Evolutionary conservation across 768 basidiomycete genomes (phyloP).

Genomic region (Heimioporus sp.): DNA sequence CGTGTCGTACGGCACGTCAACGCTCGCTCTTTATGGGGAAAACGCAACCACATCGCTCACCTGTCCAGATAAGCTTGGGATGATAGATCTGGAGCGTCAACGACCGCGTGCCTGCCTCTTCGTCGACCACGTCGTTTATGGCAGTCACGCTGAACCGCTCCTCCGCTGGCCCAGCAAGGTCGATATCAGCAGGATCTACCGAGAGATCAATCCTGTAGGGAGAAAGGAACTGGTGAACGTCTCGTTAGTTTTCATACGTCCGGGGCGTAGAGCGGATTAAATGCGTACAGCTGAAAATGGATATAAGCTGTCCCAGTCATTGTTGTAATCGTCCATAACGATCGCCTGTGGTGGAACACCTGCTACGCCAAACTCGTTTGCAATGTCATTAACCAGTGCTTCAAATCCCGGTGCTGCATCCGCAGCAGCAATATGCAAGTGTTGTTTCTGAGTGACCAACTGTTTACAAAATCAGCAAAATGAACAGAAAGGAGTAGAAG

Average conservation of each 20-base stretch:
- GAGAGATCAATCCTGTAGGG: slow-evolving; percentile 77
- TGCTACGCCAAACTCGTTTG: slow-evolving; percentile 52
- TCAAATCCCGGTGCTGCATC: slow-evolving; percentile 81
- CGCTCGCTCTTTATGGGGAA: too few relatives aligned
- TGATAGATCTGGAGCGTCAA: slow-evolving; percentile 71
- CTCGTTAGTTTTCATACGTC: neutral
- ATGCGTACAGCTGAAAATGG: slow-evolving; percentile 69
- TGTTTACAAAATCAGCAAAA: slow-evolving; percentile 28
- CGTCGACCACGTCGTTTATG: slow-evolving; percentile 54
- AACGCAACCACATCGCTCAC: slow-evolving; percentile 33
- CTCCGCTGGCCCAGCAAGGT: slow-evolving; percentile 41
- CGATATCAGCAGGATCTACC: slow-evolving; percentile 45
- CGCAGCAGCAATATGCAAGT: slow-evolving; percentile 78
- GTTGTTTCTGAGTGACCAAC: slow-evolving; percentile 69
- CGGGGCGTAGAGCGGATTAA: neutral
- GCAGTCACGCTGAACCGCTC: slow-evolving; percentile 54
- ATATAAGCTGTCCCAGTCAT: slow-evolving; percentile 87
- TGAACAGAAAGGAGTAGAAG: neutral
- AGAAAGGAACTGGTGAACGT: slow-evolving; percentile 62
- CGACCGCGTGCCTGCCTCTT: slow-evolving; percentile 59
- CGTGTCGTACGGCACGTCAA: too few relatives aligned
- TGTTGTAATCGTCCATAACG: slow-evolving; percentile 71
- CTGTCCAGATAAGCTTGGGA: slow-evolving; percentile 85
- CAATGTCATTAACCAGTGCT: slow-evolving; percentile 58
- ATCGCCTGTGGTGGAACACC: slow-evolving; percentile 43